Evolutionary conservation across 768 basidiomycete genomes (phyloP), one percentile per base, ranked within the genome.

Genomic region (Obba rivulosa): DNA sequence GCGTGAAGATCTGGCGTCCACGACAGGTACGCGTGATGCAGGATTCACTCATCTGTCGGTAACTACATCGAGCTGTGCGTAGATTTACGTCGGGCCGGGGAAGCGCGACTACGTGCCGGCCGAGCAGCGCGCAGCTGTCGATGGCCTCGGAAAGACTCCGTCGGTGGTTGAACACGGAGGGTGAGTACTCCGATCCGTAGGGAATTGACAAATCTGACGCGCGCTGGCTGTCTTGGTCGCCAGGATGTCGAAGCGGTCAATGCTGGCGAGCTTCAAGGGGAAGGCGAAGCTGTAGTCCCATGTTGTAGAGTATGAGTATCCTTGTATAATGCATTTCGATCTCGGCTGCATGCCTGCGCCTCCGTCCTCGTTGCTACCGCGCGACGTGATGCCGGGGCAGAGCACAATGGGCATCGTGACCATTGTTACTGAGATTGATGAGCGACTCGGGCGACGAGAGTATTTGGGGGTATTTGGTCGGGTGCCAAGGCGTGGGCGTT

Each of bases 1-100:
- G 90, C 43, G 90, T 95, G 52, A 94, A 93, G 69, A 95, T 95
- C 56, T 95, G 93, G 91, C 77, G 89, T 39, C 90, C 88, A 31
- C 74, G 85, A 59, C 89, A 91, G 75, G 85, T 85, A 31, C 28
- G 28, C 28, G 13, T 31, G 28, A 31, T 13, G 28, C 28, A 31
- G 13, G 7, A 31, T 31, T n/a, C 10, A 7, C 39, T 41, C 34
- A 40, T 23, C 14, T 34, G 41, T 40, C 36, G 37, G 34, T 39
- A 42, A 44, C 41, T 41, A 35, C 28, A 31, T 31, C 40, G 31
- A 18, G 41, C 51, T 53, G 24, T 31, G 39, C 45, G 46, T 61
- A 90, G 85, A 78, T 94, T 44, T 95, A 88, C 59, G 78, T 91
- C 14, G 92, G 92, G 4, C 68, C 79, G 5, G 68, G 75, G 14